These are phyloP conservation scores for Aquanectria penicillioides DNA, from an alignment of 2,329 filamentous ascomycete genomes.

Conservation along the genomic window DNA sequence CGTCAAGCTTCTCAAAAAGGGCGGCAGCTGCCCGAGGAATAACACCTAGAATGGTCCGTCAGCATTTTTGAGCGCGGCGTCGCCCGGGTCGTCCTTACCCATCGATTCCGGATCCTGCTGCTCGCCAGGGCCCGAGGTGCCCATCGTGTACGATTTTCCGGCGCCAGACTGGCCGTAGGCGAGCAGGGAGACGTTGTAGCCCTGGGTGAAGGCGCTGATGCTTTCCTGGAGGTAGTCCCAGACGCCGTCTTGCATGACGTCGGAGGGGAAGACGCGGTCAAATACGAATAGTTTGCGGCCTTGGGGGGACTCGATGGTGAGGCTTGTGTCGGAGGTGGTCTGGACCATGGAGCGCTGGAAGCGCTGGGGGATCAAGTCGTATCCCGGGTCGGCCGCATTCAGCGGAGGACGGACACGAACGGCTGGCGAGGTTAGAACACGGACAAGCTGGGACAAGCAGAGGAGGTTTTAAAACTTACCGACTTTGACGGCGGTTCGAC, in stretches of 20 bases:
- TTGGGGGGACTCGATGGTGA: constrained; percentile 90
- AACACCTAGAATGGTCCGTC: constrained; percentile 72
- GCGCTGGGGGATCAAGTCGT: constrained; percentile 92
- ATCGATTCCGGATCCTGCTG: constrained; percentile 76
- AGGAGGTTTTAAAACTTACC: constrained; percentile 76
- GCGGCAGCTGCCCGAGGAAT: constrained; percentile 88
- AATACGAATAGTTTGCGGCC: constrained; percentile 97
- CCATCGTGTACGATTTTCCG: constrained; percentile 99
- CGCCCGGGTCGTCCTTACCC: constrained; percentile 67
- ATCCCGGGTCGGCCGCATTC: constrained; percentile 85
- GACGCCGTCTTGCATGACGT: constrained; percentile 85
- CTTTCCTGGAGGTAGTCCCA: constrained; percentile 96
- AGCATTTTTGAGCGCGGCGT: constrained; percentile 3
- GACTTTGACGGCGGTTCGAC: constrained; percentile 93
- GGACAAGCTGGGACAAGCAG: neutral
- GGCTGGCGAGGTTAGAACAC: constrained; percentile 62
- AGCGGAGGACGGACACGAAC: constrained; percentile 93
- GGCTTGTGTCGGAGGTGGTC: constrained; percentile 83
- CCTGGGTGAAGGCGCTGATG: constrained; percentile 88
- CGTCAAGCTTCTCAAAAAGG: constrained; percentile 88
- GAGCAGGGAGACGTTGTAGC: constrained; percentile 97
- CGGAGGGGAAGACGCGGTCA: constrained; percentile 89
- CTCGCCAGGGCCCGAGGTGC: constrained; percentile 86
- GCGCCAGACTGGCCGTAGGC: constrained; percentile 98
- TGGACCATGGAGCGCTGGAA: constrained; percentile 95